Evolutionary conservation across 2,329 filamentous ascomycete genomes (phyloP), one percentile per base, ranked within the genome.

Genomic region (Coniochaeta sp.): DNA sequence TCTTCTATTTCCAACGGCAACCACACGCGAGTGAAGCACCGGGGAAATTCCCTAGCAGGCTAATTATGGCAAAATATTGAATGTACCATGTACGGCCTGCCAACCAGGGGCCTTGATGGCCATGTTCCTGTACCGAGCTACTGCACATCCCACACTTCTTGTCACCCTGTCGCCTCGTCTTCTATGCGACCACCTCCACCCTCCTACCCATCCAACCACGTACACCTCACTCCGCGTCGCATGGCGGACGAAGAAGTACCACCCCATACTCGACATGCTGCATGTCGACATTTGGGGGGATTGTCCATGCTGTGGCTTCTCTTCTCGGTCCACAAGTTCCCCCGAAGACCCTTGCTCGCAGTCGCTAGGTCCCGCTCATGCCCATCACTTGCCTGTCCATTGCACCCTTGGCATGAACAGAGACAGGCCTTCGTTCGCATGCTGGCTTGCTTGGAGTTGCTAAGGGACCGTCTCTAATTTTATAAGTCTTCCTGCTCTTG

Each of bases 391-490:
- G 65, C 63, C 67, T 60, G 60, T 60, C 63, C 64, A 32, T 24
- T 26, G 47, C 47, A 49, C 31, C 28, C 22, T 33, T 64, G 66
- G 63, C 65, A 65, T 67, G 62, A 52, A 65, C 55, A 63, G 63
- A 61, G 64, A 67, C 70, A 69, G 70, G 10, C n/a, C 6, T 22
- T 26, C 28, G 70, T 65, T 69, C 68, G 67, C 67, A 68, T 14
- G 69, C 69, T 70, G 70, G 69, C 70, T 65, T 67, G 65, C 70
- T 68, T 68, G 67, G 65, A 72, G 65, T 60, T 62, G 66, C 45
- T 31, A 30, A n/a, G 45, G 28, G 26, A 10, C 16, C 64, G 63
- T 64, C 68, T 65, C 69, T 74, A 71, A 72, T 74, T 71, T 74
- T 69, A 73, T 71, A 70, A 67, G 64, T 61, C 56, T 60, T 65